Evolutionary conservation across 306 rosid genomes (phyloP).

Genomic region (Cucurbita maxima): DNA sequence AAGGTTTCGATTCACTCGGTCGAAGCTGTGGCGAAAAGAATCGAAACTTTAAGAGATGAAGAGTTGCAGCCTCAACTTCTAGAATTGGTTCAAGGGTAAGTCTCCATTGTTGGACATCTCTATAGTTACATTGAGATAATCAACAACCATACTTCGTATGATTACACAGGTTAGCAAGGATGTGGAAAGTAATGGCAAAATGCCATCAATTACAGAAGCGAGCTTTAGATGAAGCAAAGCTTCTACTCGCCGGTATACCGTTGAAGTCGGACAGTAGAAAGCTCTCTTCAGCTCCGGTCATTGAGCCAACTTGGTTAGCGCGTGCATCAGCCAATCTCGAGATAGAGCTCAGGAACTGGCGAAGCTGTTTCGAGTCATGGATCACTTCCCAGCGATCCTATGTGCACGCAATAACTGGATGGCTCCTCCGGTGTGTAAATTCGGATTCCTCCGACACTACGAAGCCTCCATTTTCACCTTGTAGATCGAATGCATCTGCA

Average conservation of each 20-base stretch:
- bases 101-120: neutral
- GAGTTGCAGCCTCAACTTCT: slow-evolving; percentile 89
- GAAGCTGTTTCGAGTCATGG: slow-evolving; percentile 63
- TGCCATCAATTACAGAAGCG: slow-evolving; percentile 65
- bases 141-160: slow-evolving; percentile 1
- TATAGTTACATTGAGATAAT: neutral
- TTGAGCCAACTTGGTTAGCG: slow-evolving; percentile 43
- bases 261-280: slow-evolving; percentile 40
- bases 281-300: slow-evolving; percentile 26
- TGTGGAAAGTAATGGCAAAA: slow-evolving; percentile 97
- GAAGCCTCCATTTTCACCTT: slow-evolving; percentile 46
- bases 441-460: slow-evolving; percentile 47
- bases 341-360: slow-evolving; percentile 74
- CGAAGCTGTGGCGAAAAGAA: slow-evolving; percentile 68
- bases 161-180: slow-evolving; percentile 53
- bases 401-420: slow-evolving; percentile 48
- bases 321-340: slow-evolving; percentile 57
- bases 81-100: slow-evolving; percentile 62
- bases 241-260: slow-evolving; percentile 50
- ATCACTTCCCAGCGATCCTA: slow-evolving; percentile 82
- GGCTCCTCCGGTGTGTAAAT: slow-evolving; percentile 65
- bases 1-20: slow-evolving; percentile 84
- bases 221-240: slow-evolving; percentile 65
- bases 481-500: slow-evolving; percentile 24
- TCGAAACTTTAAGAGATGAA: slow-evolving; percentile 73